Evolutionary conservation across 257 asterid species (phyloP).

Genomic region (Vinca minor): DNA sequence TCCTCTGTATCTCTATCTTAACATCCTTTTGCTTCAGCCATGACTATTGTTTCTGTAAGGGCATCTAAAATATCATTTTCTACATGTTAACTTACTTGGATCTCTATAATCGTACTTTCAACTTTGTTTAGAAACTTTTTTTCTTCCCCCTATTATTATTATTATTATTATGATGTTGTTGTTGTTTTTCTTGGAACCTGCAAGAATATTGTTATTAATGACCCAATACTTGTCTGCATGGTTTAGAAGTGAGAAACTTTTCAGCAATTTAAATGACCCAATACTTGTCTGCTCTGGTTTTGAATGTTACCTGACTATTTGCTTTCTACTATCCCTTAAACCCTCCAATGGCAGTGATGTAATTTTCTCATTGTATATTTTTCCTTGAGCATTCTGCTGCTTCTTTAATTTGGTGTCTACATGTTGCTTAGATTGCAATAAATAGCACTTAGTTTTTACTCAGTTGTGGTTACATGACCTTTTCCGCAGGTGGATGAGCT

Average conservation of each 20-base stretch:
- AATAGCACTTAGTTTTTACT: conserved; percentile 10
- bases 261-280: background rate
- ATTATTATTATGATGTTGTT: background rate
- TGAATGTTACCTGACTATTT: background rate
- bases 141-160: background rate
- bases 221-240: background rate
- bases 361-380: background rate
- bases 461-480: conserved; percentile 3
- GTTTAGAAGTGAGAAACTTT: background rate
- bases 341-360: background rate
- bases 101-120: background rate
- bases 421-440: background rate
- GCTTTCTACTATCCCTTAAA: background rate
- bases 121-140: background rate
- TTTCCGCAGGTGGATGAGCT: conserved; percentile 80
- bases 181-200: background rate
- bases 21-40: background rate
- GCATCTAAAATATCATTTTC: background rate
- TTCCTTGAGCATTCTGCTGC: background rate
- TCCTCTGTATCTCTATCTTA: background rate
- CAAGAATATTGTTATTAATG: background rate
- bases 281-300: background rate
- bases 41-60: background rate
- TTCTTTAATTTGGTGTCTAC: background rate
- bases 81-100: background rate